phyloP scores from a whole-genome alignment of 768 basidiomycete genomes.

The Fomitopsis pulvina region DNA sequence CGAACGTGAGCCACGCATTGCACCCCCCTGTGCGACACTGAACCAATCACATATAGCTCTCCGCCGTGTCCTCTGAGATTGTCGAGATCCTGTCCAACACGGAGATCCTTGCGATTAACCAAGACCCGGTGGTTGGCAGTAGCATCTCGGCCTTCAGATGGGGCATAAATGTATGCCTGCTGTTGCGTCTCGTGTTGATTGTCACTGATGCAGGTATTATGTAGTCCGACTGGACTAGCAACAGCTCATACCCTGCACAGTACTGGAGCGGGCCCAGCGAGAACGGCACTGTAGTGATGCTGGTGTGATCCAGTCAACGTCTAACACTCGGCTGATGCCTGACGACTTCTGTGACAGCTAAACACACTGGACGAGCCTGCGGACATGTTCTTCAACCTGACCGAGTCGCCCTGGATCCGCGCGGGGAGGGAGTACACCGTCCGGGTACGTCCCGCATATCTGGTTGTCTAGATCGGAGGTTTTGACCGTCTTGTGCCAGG shows the following conservation, averaged over 20 bases:
- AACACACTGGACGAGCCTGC: conserved; percentile 50
- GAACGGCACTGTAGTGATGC: conserved; percentile 60
- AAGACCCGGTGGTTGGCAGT: conserved; percentile 56
- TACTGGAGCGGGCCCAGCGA: conserved; percentile 63
- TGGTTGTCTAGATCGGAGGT: neutral
- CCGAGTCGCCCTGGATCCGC: conserved; percentile 65
- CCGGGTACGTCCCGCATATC: conserved; percentile 34
- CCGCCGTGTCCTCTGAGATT: conserved; percentile 40
- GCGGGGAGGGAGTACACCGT: conserved; percentile 60
- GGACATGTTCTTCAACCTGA: conserved; percentile 53
- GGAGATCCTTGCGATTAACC: conserved; percentile 64
- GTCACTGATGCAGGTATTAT: neutral
- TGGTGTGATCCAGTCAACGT: conserved; percentile 30
- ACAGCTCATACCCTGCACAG: conserved; percentile 47
- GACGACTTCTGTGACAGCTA: conserved; percentile 29
- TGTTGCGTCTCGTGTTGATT: neutral
- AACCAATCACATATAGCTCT: conserved; percentile 32
- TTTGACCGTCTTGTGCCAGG: conserved; percentile 22
- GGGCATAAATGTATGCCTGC: conserved; percentile 59
- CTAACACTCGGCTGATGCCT: neutral
- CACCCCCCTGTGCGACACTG: neutral
- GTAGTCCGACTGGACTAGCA: conserved; percentile 29
- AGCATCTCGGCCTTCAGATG: conserved; percentile 63
- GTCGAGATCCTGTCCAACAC: conserved; percentile 53
- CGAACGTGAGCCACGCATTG: conserved; percentile 22